These are phyloP conservation scores for Purpureocillium lavendulum DNA, from an alignment of 2,329 filamentous ascomycete genomes.

Conservation along the genomic window DNA sequence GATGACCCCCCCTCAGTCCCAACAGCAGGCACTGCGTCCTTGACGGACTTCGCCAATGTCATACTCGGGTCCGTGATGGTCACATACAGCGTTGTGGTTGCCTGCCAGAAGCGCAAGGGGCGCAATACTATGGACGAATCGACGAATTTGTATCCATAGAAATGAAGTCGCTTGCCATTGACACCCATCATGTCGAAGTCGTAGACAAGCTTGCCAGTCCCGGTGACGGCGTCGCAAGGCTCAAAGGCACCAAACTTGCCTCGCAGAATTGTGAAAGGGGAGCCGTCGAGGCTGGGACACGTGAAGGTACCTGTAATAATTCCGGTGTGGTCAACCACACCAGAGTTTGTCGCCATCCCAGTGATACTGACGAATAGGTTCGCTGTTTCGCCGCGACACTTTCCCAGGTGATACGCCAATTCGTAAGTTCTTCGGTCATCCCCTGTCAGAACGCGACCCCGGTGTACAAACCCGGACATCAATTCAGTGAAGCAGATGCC, in stretches of 20 bases:
- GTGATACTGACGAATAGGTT: conserved; percentile 52
- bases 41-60: too few relatives aligned
- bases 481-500: conserved; percentile 55
- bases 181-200: conserved; percentile 51
- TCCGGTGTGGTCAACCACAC: not conserved
- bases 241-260: conserved; percentile 52
- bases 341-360: conserved; percentile 12
- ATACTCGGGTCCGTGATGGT: conserved; percentile 37
- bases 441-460: conserved; percentile 27
- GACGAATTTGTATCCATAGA: conserved; percentile 55
- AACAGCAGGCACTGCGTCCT: too few relatives aligned
- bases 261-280: conserved; percentile 51
- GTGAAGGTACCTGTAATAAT: conserved; percentile 52
- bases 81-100: conserved; percentile 55
- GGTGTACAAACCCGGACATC: conserved; percentile 54
- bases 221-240: conserved; percentile 41
- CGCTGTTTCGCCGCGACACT: conserved; percentile 45
- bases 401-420: conserved; percentile 41
- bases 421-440: conserved; percentile 44
- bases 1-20: too few relatives aligned
- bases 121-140: conserved; percentile 51
- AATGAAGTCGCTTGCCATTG: conserved; percentile 42
- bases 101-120: conserved; percentile 48
- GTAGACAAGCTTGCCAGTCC: conserved; percentile 52
- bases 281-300: conserved; percentile 24